Base-by-base conservation (phyloP, 1,284 basidiomycete species). In the Apiotrichum gracile region DNA sequence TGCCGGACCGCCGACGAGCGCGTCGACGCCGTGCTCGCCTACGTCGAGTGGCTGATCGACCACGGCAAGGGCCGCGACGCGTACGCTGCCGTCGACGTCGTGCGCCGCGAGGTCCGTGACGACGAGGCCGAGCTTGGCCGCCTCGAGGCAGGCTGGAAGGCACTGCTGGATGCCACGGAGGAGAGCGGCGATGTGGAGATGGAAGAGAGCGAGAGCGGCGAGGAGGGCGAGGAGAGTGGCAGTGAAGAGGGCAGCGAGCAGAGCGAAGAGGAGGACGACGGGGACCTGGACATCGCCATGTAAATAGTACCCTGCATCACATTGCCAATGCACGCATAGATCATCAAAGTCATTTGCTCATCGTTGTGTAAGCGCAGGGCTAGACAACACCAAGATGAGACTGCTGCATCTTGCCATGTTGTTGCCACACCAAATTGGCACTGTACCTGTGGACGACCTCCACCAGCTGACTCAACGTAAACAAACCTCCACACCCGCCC, bases 61-160 rank as follows among this genome's bases (percentile, higher is more conserved):
- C 34, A 51, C 24, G 50, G 61, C 9, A 60, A 57, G 37, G 67
- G 59, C 1, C 54, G 52, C 25, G 62, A 64, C 9, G 69, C 68
- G 12, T 45, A 49, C 31, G 49, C 54, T 21, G 55, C 60, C 12
- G 60, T 66, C n/a, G 64, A 66, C 25, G 57, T 57, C 9, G 58
- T 61, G 6, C 61, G 58, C 54, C 54, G 54, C 25, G 68, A 65
- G 51, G 61, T 65, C 21, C 53, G 57, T 16, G 56, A 48, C 12
- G 61, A 51, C 14, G 54, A 46, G 21, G 55, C 29, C 2, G 55
- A 52, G 25, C 19, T 22, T n/a, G 46, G 42, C 24, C 53, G 56
- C 33, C 37, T 67, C 27, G 68, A 73, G 47, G 41, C 47, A 14
- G 55, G 50, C 9, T 62, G 61, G 62, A 57, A 48, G 54, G 37